A percentile compares a stretch with the other conserved stretches of the same genome.
These are phyloP conservation scores for Symbiodinium natans DNA, from an alignment of 73 alveolate species.

Conservation along the genomic window DNA sequence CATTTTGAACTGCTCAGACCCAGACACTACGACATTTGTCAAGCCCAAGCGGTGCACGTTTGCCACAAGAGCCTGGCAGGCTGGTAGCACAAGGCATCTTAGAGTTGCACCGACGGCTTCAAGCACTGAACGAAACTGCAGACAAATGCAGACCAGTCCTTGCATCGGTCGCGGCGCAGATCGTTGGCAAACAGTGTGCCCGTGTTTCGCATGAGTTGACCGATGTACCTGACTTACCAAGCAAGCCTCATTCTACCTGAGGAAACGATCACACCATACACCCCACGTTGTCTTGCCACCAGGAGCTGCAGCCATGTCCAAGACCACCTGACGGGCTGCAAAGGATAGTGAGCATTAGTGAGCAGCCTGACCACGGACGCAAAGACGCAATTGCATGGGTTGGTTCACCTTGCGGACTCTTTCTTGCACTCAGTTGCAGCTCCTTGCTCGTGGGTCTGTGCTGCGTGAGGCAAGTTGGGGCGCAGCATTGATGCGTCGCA, in stretches of 20 bases:
- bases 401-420: neutral
- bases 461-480: neutral
- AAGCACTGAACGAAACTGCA: neutral
- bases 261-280: neutral
- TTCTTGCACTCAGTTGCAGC: neutral
- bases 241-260: neutral
- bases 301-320: conserved; percentile 99
- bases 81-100: neutral
- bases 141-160: neutral
- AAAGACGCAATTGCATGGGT: neutral
- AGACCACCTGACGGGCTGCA: conserved; percentile 88
- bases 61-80: conserved; percentile 77
- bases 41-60: conserved; percentile 99
- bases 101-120: neutral
- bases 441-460: too few relatives aligned
- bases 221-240: conserved; percentile 94
- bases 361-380: neutral
- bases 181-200: conserved; percentile 99
- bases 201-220: conserved; percentile 99
- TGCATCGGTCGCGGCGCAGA: conserved; percentile 98
- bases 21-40: conserved; percentile 96
- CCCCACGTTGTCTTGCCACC: conserved; percentile 98
- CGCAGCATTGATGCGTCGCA: neutral
- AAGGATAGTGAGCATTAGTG: too few relatives aligned
- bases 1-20: neutral